Percentiles rank a stretch among this genome's conserved stretches.
phyloP scores from a whole-genome alignment of 768 basidiomycete genomes.

The Naganishia kalamii region DNA sequence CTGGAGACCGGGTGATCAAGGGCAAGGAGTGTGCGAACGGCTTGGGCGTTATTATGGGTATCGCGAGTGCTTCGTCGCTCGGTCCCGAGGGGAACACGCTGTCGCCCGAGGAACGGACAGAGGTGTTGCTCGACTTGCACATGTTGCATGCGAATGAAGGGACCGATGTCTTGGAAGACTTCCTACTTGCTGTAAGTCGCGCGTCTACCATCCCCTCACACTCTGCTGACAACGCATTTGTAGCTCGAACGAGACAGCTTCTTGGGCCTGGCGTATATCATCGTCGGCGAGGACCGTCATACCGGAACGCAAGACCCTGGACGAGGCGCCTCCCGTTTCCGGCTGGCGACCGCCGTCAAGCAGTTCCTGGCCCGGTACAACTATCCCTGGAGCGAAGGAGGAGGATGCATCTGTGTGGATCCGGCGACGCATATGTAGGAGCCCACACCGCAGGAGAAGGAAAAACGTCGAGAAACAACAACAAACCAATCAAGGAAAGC shows the following conservation, averaged over 20 bases:
- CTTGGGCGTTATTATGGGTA: slow-evolving; percentile 79
- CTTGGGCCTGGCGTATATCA: slow-evolving; percentile 77
- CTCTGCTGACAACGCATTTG: background rate
- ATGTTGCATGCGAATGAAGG: slow-evolving; percentile 91
- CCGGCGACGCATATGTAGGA: slow-evolving; percentile 59
- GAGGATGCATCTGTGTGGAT: slow-evolving; percentile 85
- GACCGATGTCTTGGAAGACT: slow-evolving; percentile 80
- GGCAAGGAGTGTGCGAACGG: slow-evolving; percentile 74
- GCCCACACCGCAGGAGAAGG: background rate
- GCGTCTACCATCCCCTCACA: background rate
- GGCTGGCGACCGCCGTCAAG: slow-evolving; percentile 77
- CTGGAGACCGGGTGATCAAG: slow-evolving; percentile 64
- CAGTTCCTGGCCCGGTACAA: slow-evolving; percentile 92
- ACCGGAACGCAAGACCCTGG: slow-evolving; percentile 80
- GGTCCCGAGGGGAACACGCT: slow-evolving; percentile 54
- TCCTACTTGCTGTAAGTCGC: slow-evolving; percentile 70
- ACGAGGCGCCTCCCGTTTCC: slow-evolving; percentile 72
- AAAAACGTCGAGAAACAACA: background rate
- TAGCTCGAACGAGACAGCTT: slow-evolving; percentile 50
- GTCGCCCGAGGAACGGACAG: slow-evolving; percentile 81
- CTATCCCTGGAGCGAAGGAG: slow-evolving; percentile 90
- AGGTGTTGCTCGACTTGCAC: slow-evolving; percentile 80
- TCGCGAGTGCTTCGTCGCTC: slow-evolving; percentile 54
- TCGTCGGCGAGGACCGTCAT: slow-evolving; percentile 95
- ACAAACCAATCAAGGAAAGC: background rate